Conservation (phyloP, 495 filamentous ascomycete genomes). For the Thermochaetoides thermophila region DNA sequence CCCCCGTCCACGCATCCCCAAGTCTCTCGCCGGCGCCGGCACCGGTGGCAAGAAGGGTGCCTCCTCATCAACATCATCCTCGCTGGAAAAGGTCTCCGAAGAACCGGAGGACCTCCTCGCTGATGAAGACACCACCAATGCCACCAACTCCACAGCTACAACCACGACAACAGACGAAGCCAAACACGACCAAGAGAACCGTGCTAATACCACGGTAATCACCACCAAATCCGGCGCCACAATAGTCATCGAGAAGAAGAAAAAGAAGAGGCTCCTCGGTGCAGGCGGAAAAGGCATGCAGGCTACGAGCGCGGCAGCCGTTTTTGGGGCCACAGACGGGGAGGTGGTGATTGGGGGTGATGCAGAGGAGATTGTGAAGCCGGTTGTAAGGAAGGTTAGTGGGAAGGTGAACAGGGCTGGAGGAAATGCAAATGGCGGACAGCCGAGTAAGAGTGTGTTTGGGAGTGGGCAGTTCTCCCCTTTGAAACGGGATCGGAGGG, state of each 20-base stretch:
- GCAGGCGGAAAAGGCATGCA: too few species aligned
- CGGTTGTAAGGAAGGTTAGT: conserved; percentile 5
- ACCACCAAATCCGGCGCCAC: neutral
- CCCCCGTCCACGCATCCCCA: conserved; percentile 20
- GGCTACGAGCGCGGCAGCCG: neutral
- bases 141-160: neutral
- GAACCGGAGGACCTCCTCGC: conserved; percentile 16
- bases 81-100: conserved; percentile 38
- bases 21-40: conserved; percentile 21
- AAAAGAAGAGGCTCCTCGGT: conserved; percentile 57
- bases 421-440: too few species aligned
- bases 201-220: conserved; percentile 7
- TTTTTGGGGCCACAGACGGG: conserved; percentile 11
- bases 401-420: conserved; percentile 11
- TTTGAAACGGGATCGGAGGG: conserved; percentile 62
- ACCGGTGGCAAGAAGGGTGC: neutral
- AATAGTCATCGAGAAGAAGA: too few species aligned
- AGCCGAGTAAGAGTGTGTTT: too few species aligned
- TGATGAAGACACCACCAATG: conserved; percentile 6
- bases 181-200: neutral
- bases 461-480: conserved; percentile 63
- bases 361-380: conserved; percentile 11
- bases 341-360: conserved; percentile 16
- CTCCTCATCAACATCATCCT: too few species aligned
- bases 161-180: conserved; percentile 11